Base-by-base conservation (phyloP, 2,329 filamentous ascomycete species). In the Tolypocladium tundrense region DNA sequence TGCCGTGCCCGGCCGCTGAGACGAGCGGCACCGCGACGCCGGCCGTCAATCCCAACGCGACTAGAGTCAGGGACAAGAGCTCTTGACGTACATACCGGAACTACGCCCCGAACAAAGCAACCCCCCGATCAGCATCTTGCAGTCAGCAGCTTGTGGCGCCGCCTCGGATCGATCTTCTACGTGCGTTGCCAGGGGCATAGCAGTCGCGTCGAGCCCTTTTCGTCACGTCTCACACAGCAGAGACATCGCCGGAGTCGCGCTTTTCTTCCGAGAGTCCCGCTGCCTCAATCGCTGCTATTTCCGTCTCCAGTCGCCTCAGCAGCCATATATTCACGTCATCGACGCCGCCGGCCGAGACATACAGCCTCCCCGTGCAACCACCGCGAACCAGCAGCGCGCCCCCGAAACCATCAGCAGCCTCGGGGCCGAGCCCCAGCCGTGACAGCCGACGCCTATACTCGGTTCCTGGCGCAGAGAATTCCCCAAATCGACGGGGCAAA, bases 271-370 rank as follows among this genome's bases (percentile, higher is more conserved):
- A 52, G 19, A 4, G 31, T 52, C n/a, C 10, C 19, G 45, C 16
- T 11, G 45, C 27, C 16, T 33, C 11, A 19, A 19, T 48, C 45
- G 24, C 24, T 48, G 24, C 52, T 27, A 21, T 31, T 40, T 42
- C 39, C 40, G 4, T 21, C 48, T 21, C 19, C n/a, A 10, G 19
- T 31, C 6, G 31, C 33, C 48, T 51, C 48, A 35, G 31, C 21
- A 42, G 14, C 39, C 39, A 33, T 33, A 52, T 50, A 42, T 54
- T 54, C 53, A 54, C 24, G 40, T 54, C 53, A 19, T 41, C 53
- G 24, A 62, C 57, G 61, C 59, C 57, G 52, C 55, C 55, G 64
- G 58, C 66, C 63, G 62, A 66, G 66, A 68, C 65, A 65, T 62
- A 56, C 59, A 57, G 57, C 59, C 33, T 31, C 31, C 27, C 59